Evolutionary conservation across 352 stramenopile species (phyloP), one percentile per base, ranked within the genome.

Genomic region (Globisporangium canariense): DNA sequence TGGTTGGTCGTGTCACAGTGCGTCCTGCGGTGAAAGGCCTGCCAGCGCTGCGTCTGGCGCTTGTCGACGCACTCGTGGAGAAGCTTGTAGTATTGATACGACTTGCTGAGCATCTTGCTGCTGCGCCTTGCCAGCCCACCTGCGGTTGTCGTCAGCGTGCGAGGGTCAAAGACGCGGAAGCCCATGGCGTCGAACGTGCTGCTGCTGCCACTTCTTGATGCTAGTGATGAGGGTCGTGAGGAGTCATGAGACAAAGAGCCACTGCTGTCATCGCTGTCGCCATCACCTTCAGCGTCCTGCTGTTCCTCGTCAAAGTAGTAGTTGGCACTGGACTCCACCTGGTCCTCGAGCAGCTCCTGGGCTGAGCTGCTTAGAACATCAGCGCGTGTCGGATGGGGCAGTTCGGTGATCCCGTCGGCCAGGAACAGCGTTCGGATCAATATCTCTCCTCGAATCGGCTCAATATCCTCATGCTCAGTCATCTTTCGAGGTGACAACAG

Each of bases 401-500:
- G 58, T 9, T 67, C 60, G 6, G 72, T 73, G 22, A 88, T 74
- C 0, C 79, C 82, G 16, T 91, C 77, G 0, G 82, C 74, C 1
- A 89, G 68, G 45, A 91, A 91, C 11, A 88, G 54, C 8, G 82
- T 85, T 2, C 82, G 82, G 47, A 91, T 38, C 13, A 82, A 49
- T 7, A 82, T 47, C 54, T 81, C 71, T 1, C 74, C 67, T 20
- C 78, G 69, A 49, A 82, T 56, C 16, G 76, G 52, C 0, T 73
- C 69, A 36, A 60, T 68, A 7, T 60, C 50, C 2, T 22, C 43
- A 20, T 71, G 28, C 4, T 25, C 18, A 34, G 60, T 51, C n/a
- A 58, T 54, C n/a, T 8, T 43, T 14, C 36, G 43, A 8, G n/a
- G 9, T 25, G 34, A 45, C 5, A 18, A 14, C 50, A 49, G 10